These are phyloP conservation scores for Fusarium paranaense DNA, from an alignment of 2,329 filamentous ascomycete species.

Conservation along the genomic window DNA sequence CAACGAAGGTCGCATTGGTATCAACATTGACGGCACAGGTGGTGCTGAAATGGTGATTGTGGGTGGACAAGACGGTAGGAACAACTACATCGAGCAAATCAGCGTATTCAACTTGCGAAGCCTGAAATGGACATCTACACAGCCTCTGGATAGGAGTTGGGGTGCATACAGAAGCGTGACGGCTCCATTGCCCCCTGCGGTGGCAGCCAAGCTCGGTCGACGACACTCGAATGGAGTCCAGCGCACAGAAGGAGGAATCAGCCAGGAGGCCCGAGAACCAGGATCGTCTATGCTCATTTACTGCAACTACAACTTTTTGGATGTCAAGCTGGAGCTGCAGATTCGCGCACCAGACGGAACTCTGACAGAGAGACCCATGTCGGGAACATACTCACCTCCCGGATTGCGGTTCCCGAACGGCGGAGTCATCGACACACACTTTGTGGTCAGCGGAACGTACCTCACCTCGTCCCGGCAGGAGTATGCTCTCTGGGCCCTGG, in stretches of 20 bases:
- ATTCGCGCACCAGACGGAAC: conserved; percentile 86
- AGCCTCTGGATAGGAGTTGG: conserved; percentile 88
- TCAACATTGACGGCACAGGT: conserved; percentile 89
- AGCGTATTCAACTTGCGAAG: conserved; percentile 97
- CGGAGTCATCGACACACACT: conserved; percentile 93
- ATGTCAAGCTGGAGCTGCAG: conserved; percentile 95
- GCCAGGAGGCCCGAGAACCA: conserved; percentile 65
- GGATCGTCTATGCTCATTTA: conserved; percentile 92
- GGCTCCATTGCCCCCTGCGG: conserved; percentile 78
- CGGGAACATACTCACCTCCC: conserved; percentile 85
- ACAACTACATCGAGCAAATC: conserved; percentile 99
- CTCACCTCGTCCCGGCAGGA: conserved; percentile 98
- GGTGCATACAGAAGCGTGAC: conserved; percentile 97
- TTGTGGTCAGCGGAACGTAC: conserved; percentile 97
- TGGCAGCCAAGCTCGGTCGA: conserved; percentile 75
- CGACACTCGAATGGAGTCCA: conserved; percentile 57
- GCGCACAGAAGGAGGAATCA: conserved; percentile 59
- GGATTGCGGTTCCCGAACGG: conserved; percentile 96
- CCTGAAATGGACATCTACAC: conserved; percentile 94
- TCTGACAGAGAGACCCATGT: conserved; percentile 89
- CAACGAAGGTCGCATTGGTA: conserved; percentile 88
- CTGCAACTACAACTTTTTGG: conserved; percentile 98
- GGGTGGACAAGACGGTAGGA: conserved; percentile 95
- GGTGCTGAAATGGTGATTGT: conserved; percentile 98
- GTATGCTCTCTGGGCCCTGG: conserved; percentile 95